These are phyloP conservation scores for Populus simonii DNA, from an alignment of 345 rosid species.

Conservation along the genomic window DNA sequence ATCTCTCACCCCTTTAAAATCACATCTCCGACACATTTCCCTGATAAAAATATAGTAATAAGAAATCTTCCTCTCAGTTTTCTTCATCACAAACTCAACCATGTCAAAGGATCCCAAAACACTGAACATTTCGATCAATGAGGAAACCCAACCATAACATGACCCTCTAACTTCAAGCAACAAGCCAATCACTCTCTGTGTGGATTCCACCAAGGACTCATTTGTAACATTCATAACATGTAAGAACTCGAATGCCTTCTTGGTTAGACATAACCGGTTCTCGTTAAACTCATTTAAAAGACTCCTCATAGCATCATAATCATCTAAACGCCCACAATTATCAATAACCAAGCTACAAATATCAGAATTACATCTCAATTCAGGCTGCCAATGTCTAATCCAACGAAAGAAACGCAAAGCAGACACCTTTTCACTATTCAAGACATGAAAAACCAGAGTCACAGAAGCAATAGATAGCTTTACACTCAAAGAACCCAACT, in stretches of 20 bases:
- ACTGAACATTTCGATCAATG: slow-evolving; percentile 41
- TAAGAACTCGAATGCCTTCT: slow-evolving; percentile 45
- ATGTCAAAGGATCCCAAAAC: slow-evolving; percentile 33
- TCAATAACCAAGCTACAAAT: slow-evolving; percentile 45
- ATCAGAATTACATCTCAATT: slow-evolving; percentile 23
- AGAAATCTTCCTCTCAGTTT: slow-evolving; percentile 29
- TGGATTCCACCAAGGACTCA: slow-evolving; percentile 16
- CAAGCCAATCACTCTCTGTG: slow-evolving; percentile 26
- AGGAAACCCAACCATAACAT: slow-evolving; percentile 26
- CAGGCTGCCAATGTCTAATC: slow-evolving; percentile 28
- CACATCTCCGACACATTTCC: slow-evolving; percentile 32
- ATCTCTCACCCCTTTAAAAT: slow-evolving; percentile 30
- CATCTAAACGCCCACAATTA: slow-evolving; percentile 50
- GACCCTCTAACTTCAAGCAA: slow-evolving; percentile 43
- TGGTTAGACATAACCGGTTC: slow-evolving; percentile 23
- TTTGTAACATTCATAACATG: slow-evolving; percentile 18
- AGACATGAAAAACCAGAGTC: slow-evolving; percentile 18
- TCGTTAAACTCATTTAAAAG: slow-evolving; percentile 31
- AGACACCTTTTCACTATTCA: slow-evolving; percentile 37
- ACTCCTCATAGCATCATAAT: slow-evolving; percentile 29
- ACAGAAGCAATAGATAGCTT: slow-evolving; percentile 30
- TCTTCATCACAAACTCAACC: slow-evolving; percentile 42
- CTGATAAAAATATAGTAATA: slow-evolving; percentile 32
- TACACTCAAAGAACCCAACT: slow-evolving; percentile 31
- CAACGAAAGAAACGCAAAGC: slow-evolving; percentile 45